A percentile compares a stretch with the other conserved stretches of the same genome.
These are phyloP conservation scores for Skeletonema tropicum DNA, from an alignment of 108 stramenopile species.

Conservation along the genomic window DNA sequence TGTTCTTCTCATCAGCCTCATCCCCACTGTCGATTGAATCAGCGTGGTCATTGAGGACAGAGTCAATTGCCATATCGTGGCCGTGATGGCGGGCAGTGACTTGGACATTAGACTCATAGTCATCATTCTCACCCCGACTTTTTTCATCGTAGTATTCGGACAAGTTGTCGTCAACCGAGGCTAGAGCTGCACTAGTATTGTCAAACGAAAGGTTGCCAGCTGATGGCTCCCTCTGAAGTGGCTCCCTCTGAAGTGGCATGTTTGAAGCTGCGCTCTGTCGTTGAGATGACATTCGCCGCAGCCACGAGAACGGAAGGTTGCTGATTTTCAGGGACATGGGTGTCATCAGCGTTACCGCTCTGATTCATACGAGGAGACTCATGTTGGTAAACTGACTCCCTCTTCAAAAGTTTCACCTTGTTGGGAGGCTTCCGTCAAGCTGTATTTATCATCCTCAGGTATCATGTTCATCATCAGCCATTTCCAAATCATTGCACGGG, in stretches of 20 bases:
- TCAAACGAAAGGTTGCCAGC: slow-evolving; percentile 30
- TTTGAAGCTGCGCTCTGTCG: slow-evolving; percentile 19
- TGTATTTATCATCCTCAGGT: slow-evolving; percentile 53
- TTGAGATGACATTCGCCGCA: slow-evolving; percentile 52
- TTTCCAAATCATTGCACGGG: not conserved
- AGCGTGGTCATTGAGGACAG: slow-evolving; percentile 8
- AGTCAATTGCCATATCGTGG: slow-evolving; percentile 5
- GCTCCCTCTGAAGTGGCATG: slow-evolving; percentile 6
- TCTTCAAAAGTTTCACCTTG: slow-evolving; percentile 44
- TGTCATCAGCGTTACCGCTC: not conserved
- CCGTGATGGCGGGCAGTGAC: slow-evolving; percentile 25
- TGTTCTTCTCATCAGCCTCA: slow-evolving; percentile 22
- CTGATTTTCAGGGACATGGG: slow-evolving; percentile 10
- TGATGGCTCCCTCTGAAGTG: slow-evolving; percentile 6
- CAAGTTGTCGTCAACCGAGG: slow-evolving; percentile 26
- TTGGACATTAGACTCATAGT: not conserved
- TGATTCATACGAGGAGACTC: not conserved
- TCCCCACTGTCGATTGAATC: slow-evolving; percentile 34
- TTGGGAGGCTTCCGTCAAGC: slow-evolving; percentile 31
- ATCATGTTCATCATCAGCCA: slow-evolving; percentile 56
- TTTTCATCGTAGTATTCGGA: slow-evolving; percentile 32
- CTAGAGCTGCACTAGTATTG: slow-evolving; percentile 33
- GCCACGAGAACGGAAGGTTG: slow-evolving; percentile 50
- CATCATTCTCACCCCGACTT: slow-evolving; percentile 28
- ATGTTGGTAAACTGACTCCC: slow-evolving; percentile 11